Evolutionary conservation across 2,329 filamentous ascomycete genomes (phyloP).

Genomic region (Berkeleyomyces rouxiae): DNA sequence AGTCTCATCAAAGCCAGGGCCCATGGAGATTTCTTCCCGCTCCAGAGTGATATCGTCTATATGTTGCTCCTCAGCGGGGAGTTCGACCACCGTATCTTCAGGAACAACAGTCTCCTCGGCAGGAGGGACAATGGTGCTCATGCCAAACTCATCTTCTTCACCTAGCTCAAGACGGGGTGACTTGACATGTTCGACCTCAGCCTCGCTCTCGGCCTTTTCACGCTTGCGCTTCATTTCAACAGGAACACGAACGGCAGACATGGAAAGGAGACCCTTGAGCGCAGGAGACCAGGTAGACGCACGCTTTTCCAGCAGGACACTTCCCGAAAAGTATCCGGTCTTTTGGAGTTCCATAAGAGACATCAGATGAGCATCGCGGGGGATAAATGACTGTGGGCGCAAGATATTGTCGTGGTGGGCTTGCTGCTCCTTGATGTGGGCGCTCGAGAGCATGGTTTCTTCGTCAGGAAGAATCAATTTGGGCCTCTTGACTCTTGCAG

Average conservation of each 20-base stretch:
- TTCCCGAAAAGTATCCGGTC: conserved; percentile 76
- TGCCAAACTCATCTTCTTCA: conserved; percentile 41
- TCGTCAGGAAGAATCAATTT: conserved; percentile 71
- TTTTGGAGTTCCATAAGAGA: conserved; percentile 85
- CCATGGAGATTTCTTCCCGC: conserved; percentile 25
- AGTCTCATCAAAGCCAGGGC: conserved; percentile 62
- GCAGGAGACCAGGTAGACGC: conserved; percentile 79
- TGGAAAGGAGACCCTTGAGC: conserved; percentile 75
- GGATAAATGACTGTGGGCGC: conserved; percentile 65
- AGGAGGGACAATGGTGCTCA: conserved; percentile 17
- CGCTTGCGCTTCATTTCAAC: conserved; percentile 87
- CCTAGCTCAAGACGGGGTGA: conserved; percentile 53
- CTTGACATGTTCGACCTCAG: conserved; percentile 54
- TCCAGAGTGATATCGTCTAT: conserved; percentile 31
- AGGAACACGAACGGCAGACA: conserved; percentile 60
- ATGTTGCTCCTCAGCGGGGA: conserved; percentile 41
- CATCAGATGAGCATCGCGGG: conserved; percentile 71
- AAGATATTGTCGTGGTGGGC: conserved; percentile 74
- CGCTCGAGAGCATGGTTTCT: conserved; percentile 58
- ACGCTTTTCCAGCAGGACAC: conserved; percentile 66
- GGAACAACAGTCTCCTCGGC: conserved; percentile 34
- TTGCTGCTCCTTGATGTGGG: conserved; percentile 73
- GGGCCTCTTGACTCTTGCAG: conserved; percentile 57
- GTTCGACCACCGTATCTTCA: conserved; percentile 48
- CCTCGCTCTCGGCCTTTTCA: conserved; percentile 68